A percentile compares a stretch with the other conserved stretches of the same genome.
These are phyloP conservation scores for Trichophyton schoenleinii DNA, from an alignment of 2,329 filamentous ascomycete genomes.

Conservation along the genomic window DNA sequence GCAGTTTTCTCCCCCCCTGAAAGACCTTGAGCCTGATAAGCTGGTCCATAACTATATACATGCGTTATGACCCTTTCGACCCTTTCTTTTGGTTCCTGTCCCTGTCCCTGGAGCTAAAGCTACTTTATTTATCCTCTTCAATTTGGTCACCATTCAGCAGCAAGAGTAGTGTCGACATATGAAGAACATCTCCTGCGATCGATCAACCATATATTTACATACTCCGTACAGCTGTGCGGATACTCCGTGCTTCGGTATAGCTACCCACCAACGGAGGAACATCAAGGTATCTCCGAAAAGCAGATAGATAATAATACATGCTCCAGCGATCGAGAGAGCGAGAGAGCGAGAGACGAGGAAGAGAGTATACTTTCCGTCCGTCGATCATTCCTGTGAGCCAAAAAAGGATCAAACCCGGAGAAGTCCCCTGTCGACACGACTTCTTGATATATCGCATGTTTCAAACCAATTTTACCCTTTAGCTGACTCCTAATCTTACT, in stretches of 20 bases:
- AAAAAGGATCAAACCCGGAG: not conserved
- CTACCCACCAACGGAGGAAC: no score
- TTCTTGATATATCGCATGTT: conserved; percentile 3
- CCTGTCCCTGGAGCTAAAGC: not conserved
- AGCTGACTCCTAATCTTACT: not conserved
- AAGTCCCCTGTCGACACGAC: not conserved
- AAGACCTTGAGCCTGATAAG: not conserved
- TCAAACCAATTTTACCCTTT: conserved; percentile 3
- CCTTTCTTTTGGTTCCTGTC: not conserved
- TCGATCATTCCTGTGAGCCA: not conserved
- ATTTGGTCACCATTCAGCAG: no score
- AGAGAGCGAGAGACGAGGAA: not conserved
- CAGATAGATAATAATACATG: not conserved
- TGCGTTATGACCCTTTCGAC: not conserved
- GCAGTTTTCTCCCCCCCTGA: not conserved
- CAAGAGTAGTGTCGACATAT: no score
- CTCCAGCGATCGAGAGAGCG: not conserved
- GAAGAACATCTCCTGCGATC: no score
- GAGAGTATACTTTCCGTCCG: not conserved
- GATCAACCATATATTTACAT: no score
- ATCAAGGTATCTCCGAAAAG: no score
- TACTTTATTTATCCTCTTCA: not conserved
- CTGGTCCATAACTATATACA: not conserved
- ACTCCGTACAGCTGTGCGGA: no score
- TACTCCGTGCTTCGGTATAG: no score